Evolutionary conservation across 805 yeast genomes (phyloP).

Genomic region (Pichia thaimueangensis): DNA sequence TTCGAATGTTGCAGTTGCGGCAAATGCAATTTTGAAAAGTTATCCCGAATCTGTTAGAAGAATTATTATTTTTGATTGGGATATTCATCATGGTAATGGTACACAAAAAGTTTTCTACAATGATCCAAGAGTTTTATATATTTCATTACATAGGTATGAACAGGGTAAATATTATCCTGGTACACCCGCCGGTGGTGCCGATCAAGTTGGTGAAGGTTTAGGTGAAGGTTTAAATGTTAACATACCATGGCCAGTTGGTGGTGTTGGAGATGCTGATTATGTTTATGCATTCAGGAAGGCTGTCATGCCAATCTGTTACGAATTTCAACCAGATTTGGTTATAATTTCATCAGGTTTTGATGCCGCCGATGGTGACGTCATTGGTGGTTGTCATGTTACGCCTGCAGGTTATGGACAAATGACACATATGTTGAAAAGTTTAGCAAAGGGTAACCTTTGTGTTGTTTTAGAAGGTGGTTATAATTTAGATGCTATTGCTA

Average conservation of each 20-base stretch:
- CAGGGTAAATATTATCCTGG: slow-evolving; percentile 93
- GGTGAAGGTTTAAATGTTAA: slow-evolving; percentile 88
- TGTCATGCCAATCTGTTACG: slow-evolving; percentile 81
- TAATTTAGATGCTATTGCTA: slow-evolving; percentile 83
- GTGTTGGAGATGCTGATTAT: slow-evolving; percentile 94
- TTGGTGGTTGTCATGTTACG: slow-evolving; percentile 93
- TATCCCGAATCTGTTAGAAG: slow-evolving; percentile 86
- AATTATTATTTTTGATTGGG: slow-evolving; percentile 92
- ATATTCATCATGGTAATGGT: slow-evolving; percentile 98
- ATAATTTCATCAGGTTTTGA: slow-evolving; percentile 95
- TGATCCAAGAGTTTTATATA: slow-evolving; percentile 85
- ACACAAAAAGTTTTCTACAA: slow-evolving; percentile 88
- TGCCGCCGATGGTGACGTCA: slow-evolving; percentile 97
- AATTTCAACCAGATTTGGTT: slow-evolving; percentile 88
- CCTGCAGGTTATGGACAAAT: slow-evolving; percentile 96
- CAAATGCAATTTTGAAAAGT: slow-evolving; percentile 68
- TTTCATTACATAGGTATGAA: slow-evolving; percentile 89
- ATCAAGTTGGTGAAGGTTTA: slow-evolving; percentile 74
- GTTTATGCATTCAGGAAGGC: slow-evolving; percentile 83
- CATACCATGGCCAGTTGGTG: slow-evolving; percentile 89
- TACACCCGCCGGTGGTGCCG: slow-evolving; percentile 74
- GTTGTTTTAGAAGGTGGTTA: slow-evolving; percentile 97
- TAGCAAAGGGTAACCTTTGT: slow-evolving; percentile 83
- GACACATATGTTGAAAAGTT: slow-evolving; percentile 83
- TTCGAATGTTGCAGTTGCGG: slow-evolving; percentile 96